phyloP scores from a whole-genome alignment of 768 basidiomycete genomes.

The Candolleomyces eurysporus region DNA sequence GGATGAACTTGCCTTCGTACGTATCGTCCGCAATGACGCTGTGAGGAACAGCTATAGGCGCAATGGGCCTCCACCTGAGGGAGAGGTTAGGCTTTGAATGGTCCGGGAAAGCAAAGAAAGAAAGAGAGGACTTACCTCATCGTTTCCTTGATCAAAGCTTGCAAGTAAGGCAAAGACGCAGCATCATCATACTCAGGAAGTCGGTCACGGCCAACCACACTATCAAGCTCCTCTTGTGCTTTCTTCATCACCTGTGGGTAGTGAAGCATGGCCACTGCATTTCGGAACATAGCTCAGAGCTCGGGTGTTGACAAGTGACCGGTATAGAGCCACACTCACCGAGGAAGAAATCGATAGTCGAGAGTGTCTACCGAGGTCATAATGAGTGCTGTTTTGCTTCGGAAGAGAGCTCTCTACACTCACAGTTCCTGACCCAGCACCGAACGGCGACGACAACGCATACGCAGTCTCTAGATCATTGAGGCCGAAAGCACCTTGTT shows the following conservation, averaged over 20 bases:
- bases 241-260: slow-evolving; percentile 23
- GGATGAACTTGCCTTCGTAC: slow-evolving; percentile 36
- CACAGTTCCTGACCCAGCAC: slow-evolving; percentile 29
- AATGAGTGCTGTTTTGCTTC: neutral
- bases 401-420: slow-evolving; percentile 5
- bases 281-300: neutral
- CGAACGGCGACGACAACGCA: slow-evolving; percentile 27
- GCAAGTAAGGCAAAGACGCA: slow-evolving; percentile 18
- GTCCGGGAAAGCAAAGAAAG: no score
- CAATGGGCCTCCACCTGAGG: slow-evolving; percentile 25
- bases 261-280: slow-evolving; percentile 26
- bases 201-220: slow-evolving; percentile 23
- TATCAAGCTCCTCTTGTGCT: slow-evolving; percentile 31
- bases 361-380: neutral
- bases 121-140: neutral
- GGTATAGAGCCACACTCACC: slow-evolving; percentile 2
- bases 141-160: slow-evolving; percentile 18
- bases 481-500: slow-evolving; percentile 39
- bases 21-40: slow-evolving; percentile 31
- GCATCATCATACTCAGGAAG: slow-evolving; percentile 25
- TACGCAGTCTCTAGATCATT: slow-evolving; percentile 43
- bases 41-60: slow-evolving; percentile 33
- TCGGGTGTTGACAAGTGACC: neutral
- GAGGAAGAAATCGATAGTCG: slow-evolving; percentile 9
- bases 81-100: no score